A percentile compares a stretch with the other conserved stretches of the same genome.
Evolutionary conservation across 2,329 filamentous ascomycete species (phyloP).

Genomic region (Cladophialophora yegresii): DNA sequence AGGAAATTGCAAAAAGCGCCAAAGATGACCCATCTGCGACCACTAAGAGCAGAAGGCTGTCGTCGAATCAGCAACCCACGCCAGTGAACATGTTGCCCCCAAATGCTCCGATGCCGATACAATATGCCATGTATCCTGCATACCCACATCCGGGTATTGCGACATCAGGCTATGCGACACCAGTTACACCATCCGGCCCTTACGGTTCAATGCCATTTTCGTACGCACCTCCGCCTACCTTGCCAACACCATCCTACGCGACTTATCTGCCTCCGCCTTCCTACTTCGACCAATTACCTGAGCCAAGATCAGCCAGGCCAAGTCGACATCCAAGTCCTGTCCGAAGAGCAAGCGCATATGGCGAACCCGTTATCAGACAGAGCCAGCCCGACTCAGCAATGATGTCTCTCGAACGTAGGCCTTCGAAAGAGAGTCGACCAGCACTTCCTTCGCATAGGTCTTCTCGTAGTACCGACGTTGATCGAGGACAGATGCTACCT

Average conservation of each 20-base stretch:
- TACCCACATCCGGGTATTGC: constrained; percentile 21
- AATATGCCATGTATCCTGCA: constrained; percentile 20
- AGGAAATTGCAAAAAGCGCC: constrained; percentile 6
- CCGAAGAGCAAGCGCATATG: constrained; percentile 21
- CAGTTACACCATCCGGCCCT: constrained; percentile 22
- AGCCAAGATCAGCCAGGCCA: constrained; percentile 22
- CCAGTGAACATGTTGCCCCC: constrained; percentile 23
- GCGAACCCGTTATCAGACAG: constrained; percentile 29
- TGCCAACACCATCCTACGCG: constrained; percentile 17
- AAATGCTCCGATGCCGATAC: constrained; percentile 8
- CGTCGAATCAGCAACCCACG: constrained; percentile 18
- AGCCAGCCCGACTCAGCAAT: constrained; percentile 12
- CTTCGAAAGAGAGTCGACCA: constrained; percentile 24
- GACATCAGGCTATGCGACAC: constrained; percentile 18
- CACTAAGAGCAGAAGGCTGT: constrained; percentile 14
- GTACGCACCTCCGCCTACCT: constrained; percentile 16
- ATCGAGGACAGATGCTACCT: constrained; percentile 32
- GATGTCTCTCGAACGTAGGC: constrained; percentile 13
- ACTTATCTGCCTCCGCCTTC: constrained; percentile 16
- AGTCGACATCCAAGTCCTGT: constrained; percentile 26
- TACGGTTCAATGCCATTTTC: constrained; percentile 22
- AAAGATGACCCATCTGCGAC: constrained; percentile 26
- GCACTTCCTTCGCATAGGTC: constrained; percentile 24
- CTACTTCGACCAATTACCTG: constrained; percentile 21
- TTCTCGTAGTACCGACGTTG: constrained; percentile 26